These are phyloP conservation scores for Astrothelium macrocarpum DNA, from an alignment of 495 filamentous ascomycete species.

Conservation along the genomic window DNA sequence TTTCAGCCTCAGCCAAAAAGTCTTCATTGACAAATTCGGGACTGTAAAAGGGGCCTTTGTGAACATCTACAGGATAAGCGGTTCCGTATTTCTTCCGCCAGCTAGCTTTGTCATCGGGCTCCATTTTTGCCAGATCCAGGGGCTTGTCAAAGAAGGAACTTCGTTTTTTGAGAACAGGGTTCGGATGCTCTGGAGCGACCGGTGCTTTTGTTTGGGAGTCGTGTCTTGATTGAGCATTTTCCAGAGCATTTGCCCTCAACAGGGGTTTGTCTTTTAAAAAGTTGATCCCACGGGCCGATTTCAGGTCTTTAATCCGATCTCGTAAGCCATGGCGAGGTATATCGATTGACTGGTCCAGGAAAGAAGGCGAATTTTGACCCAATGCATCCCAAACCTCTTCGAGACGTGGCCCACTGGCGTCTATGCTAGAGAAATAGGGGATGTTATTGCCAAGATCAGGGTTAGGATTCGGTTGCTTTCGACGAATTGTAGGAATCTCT, in stretches of 20 bases:
- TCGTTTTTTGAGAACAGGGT: neutral
- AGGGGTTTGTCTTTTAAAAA: neutral
- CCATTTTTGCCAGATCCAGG: neutral
- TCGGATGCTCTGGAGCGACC: neutral
- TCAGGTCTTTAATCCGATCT: neutral
- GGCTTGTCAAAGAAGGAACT: neutral
- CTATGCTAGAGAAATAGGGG: neutral
- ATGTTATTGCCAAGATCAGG: neutral
- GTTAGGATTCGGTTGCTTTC: neutral
- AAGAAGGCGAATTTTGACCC: neutral
- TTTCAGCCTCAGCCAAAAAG: neutral
- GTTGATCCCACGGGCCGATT: neutral
- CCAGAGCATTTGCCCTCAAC: no score
- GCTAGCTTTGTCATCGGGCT: neutral
- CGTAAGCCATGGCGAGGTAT: neutral
- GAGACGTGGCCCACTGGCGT: neutral
- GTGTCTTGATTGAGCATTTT: no score
- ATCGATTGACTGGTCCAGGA: neutral
- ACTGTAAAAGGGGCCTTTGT: neutral
- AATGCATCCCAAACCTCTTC: slow-evolving; percentile 1
- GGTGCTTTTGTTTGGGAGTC: neutral
- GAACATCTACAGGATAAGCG: neutral
- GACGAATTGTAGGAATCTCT: neutral
- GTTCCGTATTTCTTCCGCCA: neutral
- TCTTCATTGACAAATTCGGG: neutral